Base-by-base conservation (phyloP, 1,284 basidiomycete species). In the Papiliotrema flavescens region DNA sequence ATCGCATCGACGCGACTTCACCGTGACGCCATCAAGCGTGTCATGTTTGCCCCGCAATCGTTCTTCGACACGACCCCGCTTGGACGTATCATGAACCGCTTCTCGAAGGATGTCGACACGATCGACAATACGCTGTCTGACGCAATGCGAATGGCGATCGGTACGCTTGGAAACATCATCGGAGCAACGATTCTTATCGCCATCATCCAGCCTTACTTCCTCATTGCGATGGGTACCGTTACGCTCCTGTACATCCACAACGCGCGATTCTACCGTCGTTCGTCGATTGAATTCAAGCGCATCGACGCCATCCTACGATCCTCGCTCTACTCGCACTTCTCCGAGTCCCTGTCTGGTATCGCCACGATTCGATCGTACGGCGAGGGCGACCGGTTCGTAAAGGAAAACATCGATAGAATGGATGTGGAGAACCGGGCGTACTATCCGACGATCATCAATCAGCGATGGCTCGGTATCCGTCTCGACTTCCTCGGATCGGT, bases 1-100 rank as follows among this genome's bases (percentile, higher is more conserved):
- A 85, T 84, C 67, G 86, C 89, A 0, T 84, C 82, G 23, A 78
- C 78, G 48, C 63, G 67, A 5, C 70, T 86, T 28, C 84, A 85
- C 63, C 64, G 71, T 17, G 74, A 71, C 42, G 84, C 87, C 1
- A 84, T 88, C 54, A 72, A 78, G 5, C 80, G 84, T 28, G 80
- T 90, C 40, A 81, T 81, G 67, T 80, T 84, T 61, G 86, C 88
- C 0, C 90, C 90, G 0, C 90, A 90, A 85, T 83, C 83, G 4
- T 92, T 91, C 79, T 93, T 91, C 67, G 91, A 94, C 69, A 91
- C 89, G 0, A 92, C 89, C 0, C 92, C 92, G 7, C 79, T 93
- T 14, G 92, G 93, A 14, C 86, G 92, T 20, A 90, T 95, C 65
- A 87, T 90, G 83, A 90, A 90, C 73, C 82, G 88, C 17, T 88